Evolutionary conservation across 139 green algal genomes (phyloP).

Genomic region (Coccomyxa sp.): DNA sequence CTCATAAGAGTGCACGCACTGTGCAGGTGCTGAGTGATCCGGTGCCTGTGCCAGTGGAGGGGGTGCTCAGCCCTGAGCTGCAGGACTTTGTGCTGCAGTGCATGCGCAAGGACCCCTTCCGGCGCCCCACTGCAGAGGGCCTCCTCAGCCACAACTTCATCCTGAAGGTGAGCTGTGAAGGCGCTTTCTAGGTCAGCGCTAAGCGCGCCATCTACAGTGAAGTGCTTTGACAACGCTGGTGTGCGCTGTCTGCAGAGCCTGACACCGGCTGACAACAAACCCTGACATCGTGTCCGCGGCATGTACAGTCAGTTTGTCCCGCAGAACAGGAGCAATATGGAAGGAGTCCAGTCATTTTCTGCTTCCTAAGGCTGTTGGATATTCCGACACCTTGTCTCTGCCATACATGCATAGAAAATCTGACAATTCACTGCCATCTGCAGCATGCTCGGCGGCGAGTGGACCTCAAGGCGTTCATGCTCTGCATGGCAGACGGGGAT

Average conservation of each 20-base stretch:
- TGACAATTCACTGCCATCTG: not conserved
- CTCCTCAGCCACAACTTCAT: conserved; percentile 76
- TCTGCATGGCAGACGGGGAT: conserved; percentile 18
- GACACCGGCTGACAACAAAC: not conserved
- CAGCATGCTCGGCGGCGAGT: conserved; percentile 3
- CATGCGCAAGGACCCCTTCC: conserved; percentile 65
- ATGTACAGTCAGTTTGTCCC: not conserved
- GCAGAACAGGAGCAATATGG: too few relatives aligned
- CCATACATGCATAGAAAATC: not conserved
- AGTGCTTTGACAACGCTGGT: not conserved
- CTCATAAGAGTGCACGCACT: too few relatives aligned
- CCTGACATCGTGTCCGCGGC: not conserved
- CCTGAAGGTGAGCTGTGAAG: conserved; percentile 2
- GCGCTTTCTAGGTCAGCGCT: too few relatives aligned
- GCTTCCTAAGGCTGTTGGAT: too few relatives aligned
- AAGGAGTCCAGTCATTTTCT: too few relatives aligned
- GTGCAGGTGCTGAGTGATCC: conserved; percentile 56
- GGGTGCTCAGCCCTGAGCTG: conserved; percentile 61
- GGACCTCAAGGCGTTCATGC: conserved; percentile 35
- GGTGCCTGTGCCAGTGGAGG: conserved; percentile 33
- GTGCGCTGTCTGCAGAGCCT: not conserved
- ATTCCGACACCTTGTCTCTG: too few relatives aligned
- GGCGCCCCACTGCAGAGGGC: conserved; percentile 54
- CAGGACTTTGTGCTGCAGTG: conserved; percentile 72
- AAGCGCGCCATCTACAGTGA: too few relatives aligned